Evolutionary conservation across 768 basidiomycete species (phyloP), one percentile per base, ranked within the genome.

Genomic region (Pholiota microspora): DNA sequence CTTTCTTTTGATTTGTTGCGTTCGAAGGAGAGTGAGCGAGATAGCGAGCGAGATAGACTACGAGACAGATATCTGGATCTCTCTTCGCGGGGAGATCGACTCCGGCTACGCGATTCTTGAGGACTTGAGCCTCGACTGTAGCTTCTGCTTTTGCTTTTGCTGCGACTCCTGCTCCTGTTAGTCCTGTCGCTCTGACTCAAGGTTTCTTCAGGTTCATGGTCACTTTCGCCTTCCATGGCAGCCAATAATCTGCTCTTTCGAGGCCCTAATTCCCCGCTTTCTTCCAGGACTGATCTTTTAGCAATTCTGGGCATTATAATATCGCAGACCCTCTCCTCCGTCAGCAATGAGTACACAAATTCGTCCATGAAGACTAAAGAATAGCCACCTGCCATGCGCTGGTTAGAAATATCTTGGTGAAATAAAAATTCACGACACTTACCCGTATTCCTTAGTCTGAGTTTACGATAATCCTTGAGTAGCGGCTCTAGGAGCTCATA

Each of bases 401-500:
- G 56, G 48, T 46, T 28, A 25, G 9, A 25, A 25, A 10, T 15
- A 29, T 7, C 31, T 24, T 31, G 13, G 13, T 3, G n/a, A 9
- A 31, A 10, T 18, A 45, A 13, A 29, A 15, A 46, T 55, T n/a
- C n/a, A n/a, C n/a, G n/a, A n/a, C n/a, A 68, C 86, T 56, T 65
- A 95, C 96, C 75, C 81, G 86, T 89, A 59, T 85, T 81, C 46
- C 91, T 80, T 57, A 84, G 74, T 10, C 96, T 85, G 44, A 99
- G 71, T 70, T 98, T 99, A 56, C 93, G 73, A 66, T 86, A 98
- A 67, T 99, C 97, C 67, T 92, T 95, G 59, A 98, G 81, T 12
- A 98, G 71, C 2, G 97, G 97, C 70, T 99, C 97, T 5, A 99
- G 78, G 18, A 92, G 74, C 64, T 97, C 94, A 65, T 93, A 98